A percentile compares a stretch with the other conserved stretches of the same genome.
Evolutionary conservation across 106 monocot genomes (phyloP).

Genomic region (Phalaenopsis equestris): DNA sequence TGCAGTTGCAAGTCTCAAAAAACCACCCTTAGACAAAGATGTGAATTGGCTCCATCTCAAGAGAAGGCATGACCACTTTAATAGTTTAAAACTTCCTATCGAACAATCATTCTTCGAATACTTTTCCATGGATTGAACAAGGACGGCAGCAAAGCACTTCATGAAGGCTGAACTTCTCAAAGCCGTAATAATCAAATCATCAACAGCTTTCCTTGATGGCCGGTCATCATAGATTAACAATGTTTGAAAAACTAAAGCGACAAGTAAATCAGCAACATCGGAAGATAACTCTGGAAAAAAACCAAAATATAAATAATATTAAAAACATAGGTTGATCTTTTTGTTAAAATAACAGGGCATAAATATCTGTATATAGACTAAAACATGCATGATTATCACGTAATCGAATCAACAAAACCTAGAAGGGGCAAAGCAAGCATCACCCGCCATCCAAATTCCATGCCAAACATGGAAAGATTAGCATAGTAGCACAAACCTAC

Average conservation of each 20-base stretch:
- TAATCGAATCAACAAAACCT: neutral
- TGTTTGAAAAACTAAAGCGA: conserved; percentile 76
- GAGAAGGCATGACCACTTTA: conserved; percentile 85
- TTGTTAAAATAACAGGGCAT: neutral
- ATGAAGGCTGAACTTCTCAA: conserved; percentile 57
- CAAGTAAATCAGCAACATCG: conserved; percentile 35
- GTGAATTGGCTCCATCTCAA: conserved; percentile 69
- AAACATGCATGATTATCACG: neutral
- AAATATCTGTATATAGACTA: neutral
- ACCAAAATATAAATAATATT: neutral
- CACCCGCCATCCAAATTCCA: neutral
- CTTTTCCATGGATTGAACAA: conserved; percentile 81
- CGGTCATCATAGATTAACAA: conserved; percentile 72
- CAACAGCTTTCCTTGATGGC: conserved; percentile 73
- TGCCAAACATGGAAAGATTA: neutral
- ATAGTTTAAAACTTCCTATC: conserved; percentile 58
- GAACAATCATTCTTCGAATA: conserved; percentile 42
- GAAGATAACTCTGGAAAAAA: conserved; percentile 50
- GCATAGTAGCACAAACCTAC: neutral
- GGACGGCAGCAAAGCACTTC: conserved; percentile 66
- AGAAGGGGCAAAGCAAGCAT: neutral
- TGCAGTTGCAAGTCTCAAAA: conserved; percentile 56
- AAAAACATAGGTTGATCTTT: neutral
- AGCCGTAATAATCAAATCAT: conserved; percentile 64
- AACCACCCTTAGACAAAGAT: conserved; percentile 64